Percentiles rank a stretch among this genome's conserved stretches.
Evolutionary conservation across 73 alveolate genomes (phyloP).

Genomic region (Paramecium octaurelia): DNA sequence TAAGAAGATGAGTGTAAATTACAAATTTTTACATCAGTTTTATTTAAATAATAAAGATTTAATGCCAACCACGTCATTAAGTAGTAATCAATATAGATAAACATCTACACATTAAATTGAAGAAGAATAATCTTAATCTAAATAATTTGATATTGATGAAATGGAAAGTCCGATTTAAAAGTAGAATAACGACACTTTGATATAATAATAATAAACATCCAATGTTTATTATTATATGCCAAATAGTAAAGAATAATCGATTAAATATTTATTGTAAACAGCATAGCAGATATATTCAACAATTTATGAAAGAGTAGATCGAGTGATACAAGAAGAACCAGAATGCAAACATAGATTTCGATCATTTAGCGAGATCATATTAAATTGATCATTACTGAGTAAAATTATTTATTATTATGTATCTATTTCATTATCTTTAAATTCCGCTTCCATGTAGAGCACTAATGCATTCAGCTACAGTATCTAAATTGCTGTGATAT

Average conservation of each 20-base stretch:
- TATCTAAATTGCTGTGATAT: background rate
- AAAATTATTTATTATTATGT: background rate
- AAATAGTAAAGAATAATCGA: background rate
- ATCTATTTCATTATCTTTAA: slow-evolving; percentile 25
- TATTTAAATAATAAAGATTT: background rate
- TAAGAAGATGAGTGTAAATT: background rate
- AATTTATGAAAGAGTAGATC: background rate
- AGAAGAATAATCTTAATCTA: background rate
- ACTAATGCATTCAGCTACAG: slow-evolving; percentile 15
- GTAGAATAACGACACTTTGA: background rate
- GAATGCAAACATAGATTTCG: background rate
- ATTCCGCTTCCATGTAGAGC: slow-evolving; percentile 39
- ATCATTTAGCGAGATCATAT: slow-evolving; percentile 33
- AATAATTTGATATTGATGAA: background rate
- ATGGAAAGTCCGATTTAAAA: background rate
- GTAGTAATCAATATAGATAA: background rate
- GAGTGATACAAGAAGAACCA: background rate
- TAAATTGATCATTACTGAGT: background rate
- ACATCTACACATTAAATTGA: background rate
- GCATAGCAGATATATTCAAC: slow-evolving; percentile 27
- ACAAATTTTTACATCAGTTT: background rate
- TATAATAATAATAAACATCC: background rate
- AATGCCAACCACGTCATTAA: background rate
- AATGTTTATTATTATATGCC: slow-evolving; percentile 11
- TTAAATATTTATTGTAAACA: background rate